phyloP scores from a whole-genome alignment of 768 basidiomycete species.

The Porpolomopsis calyptriformis region DNA sequence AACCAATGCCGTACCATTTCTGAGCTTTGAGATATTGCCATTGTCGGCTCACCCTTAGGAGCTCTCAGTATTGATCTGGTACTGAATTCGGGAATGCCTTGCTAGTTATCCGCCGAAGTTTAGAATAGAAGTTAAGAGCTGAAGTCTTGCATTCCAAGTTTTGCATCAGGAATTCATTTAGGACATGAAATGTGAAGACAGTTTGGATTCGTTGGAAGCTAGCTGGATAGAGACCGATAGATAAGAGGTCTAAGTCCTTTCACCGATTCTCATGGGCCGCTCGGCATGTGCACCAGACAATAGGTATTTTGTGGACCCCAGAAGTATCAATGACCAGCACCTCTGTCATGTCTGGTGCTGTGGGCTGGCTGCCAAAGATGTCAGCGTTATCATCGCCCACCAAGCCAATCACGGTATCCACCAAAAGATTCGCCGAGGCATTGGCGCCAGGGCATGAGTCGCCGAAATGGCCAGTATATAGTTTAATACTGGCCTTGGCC shows the following conservation, averaged over 20 bases:
- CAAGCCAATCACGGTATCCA: not conserved
- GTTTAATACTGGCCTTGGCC: not conserved
- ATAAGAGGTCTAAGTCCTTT: conserved; percentile 12
- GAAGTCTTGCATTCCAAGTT: conserved; percentile 14
- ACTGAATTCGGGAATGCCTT: not conserved
- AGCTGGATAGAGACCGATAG: conserved; percentile 9
- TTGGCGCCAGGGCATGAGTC: not conserved
- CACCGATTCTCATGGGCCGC: not conserved
- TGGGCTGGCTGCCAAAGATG: not conserved
- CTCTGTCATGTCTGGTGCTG: not conserved
- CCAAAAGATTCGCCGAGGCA: not conserved
- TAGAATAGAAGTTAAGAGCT: conserved; percentile 7
- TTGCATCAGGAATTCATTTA: conserved; percentile 15
- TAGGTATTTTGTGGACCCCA: not conserved
- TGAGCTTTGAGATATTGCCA: not conserved
- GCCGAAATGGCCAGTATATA: not conserved
- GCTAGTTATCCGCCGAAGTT: conserved; percentile 9
- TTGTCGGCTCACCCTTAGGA: not conserved
- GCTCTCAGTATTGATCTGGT: not conserved
- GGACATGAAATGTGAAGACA: conserved; percentile 15
- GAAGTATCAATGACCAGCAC: not conserved
- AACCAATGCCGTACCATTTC: conserved; percentile 3
- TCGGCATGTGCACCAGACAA: not conserved
- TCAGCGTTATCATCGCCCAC: not conserved
- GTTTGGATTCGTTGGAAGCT: conserved; percentile 9